phyloP scores from a whole-genome alignment of 2,329 filamentous ascomycete species.

The Gremmenia infestans region DNA sequence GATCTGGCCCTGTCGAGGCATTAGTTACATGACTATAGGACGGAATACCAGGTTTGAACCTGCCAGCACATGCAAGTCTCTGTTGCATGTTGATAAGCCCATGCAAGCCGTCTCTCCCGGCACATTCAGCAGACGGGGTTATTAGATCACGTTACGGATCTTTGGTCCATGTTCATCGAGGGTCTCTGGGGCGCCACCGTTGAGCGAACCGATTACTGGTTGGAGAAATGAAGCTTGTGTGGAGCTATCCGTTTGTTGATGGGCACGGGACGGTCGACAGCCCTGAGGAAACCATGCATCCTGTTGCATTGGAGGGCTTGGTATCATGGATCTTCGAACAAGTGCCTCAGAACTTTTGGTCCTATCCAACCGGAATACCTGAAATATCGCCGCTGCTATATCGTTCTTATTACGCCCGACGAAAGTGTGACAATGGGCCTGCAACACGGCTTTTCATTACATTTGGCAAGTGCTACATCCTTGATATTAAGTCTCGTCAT shows the following conservation, averaged over 20 bases:
- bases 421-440: constrained; percentile 10
- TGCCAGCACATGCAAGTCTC: constrained; percentile 18
- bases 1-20: constrained; percentile 9
- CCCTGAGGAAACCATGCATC: constrained; percentile 15
- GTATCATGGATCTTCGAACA: constrained; percentile 13
- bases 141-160: constrained; percentile 29
- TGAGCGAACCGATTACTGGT: constrained; percentile 17
- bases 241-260: constrained; percentile 14
- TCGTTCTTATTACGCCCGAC: constrained; percentile 3
- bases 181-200: constrained; percentile 11
- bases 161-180: constrained; percentile 20
- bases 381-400: constrained; percentile 9
- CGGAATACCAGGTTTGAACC: constrained; percentile 6
- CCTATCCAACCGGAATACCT: constrained; percentile 20
- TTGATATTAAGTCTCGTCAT: constrained; percentile 2
- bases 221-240: constrained; percentile 11
- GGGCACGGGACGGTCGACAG: constrained; percentile 17
- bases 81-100: constrained; percentile 12
- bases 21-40: constrained; percentile 16
- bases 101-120: constrained; percentile 15
- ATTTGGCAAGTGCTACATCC: constrained; percentile 8
- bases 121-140: constrained; percentile 16
- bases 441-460: constrained; percentile 7
- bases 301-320: constrained; percentile 12
- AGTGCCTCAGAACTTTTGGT: constrained; percentile 17